Evolutionary conservation across 768 basidiomycete species (phyloP).

Genomic region (Suillus variegatus): DNA sequence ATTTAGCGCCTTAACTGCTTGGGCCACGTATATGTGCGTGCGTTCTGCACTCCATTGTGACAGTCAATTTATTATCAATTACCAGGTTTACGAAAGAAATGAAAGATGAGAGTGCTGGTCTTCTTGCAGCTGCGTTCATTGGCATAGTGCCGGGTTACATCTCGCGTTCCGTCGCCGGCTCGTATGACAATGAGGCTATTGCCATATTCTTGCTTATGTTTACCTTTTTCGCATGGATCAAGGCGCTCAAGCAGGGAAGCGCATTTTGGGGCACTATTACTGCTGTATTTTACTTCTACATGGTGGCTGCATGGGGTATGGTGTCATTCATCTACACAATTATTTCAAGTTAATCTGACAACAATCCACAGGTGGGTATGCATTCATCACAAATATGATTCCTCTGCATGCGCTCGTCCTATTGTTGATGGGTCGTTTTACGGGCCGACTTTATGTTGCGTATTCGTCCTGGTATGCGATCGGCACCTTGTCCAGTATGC

Average conservation of each 20-base stretch:
- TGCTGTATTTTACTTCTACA: constrained; percentile 98
- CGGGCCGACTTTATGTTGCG: constrained; percentile 86
- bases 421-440: constrained; percentile 95
- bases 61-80: not conserved
- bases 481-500: constrained; percentile 97
- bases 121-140: constrained; percentile 97
- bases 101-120: constrained; percentile 92
- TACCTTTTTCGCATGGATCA: constrained; percentile 97
- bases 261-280: constrained; percentile 89
- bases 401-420: constrained; percentile 94
- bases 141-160: constrained; percentile 98
- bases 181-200: constrained; percentile 99
- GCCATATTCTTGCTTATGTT: constrained; percentile 99
- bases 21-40: constrained; percentile 91
- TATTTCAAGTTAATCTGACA: not conserved
- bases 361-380: constrained; percentile 76
- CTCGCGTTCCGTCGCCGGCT: constrained; percentile 97
- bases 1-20: constrained; percentile 95
- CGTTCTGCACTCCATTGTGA: not conserved
- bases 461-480: constrained; percentile 99
- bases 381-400: constrained; percentile 99
- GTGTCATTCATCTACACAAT: constrained; percentile 13
- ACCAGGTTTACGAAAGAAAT: constrained; percentile 93
- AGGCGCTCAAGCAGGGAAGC: constrained; percentile 91
- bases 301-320: constrained; percentile 99